Conservation (phyloP, 2,329 filamentous ascomycete species). For the Fusarium cicatricum region DNA sequence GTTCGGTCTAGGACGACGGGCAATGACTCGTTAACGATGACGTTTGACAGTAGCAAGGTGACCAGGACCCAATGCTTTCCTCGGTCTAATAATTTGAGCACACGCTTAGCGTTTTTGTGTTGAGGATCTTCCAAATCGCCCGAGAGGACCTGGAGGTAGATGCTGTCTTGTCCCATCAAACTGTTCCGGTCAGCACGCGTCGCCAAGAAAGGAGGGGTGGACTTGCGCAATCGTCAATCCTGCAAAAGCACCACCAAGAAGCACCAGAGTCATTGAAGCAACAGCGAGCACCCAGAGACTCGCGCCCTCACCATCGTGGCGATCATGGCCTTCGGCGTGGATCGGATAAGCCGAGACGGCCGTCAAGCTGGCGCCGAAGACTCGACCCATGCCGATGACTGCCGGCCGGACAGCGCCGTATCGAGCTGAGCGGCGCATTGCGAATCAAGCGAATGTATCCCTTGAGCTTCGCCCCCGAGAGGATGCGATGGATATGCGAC, state of each 20-base stretch:
- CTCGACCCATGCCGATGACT: constrained; percentile 60
- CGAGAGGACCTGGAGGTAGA: constrained; percentile 94
- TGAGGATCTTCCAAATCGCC: constrained; percentile 86
- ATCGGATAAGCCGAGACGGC: constrained; percentile 60
- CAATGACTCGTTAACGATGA: constrained; percentile 96
- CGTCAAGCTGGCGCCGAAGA: constrained; percentile 59
- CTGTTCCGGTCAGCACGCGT: constrained; percentile 45
- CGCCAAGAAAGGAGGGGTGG: constrained; percentile 19
- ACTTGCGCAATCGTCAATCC: constrained; percentile 87
- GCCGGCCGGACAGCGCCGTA: constrained; percentile 56
- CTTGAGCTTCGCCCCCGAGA: constrained; percentile 5
- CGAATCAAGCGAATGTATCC: background rate
- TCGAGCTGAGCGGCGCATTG: constrained; percentile 45
- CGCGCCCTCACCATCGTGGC: constrained; percentile 64
- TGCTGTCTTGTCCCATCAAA: constrained; percentile 82
- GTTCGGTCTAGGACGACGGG: constrained; percentile 95
- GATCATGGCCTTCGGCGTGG: constrained; percentile 50
- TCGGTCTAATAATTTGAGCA: constrained; percentile 79
- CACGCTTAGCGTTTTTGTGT: constrained; percentile 82
- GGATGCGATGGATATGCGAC: constrained; percentile 2
- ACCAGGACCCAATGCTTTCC: constrained; percentile 99
- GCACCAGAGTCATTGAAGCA: constrained; percentile 80
- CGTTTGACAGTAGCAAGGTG: constrained; percentile 91
- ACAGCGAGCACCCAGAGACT: constrained; percentile 83
- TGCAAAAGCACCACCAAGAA: constrained; percentile 92